Evolutionary conservation across 805 yeast genomes (phyloP).

Genomic region (Blastobotrys muscicola): DNA sequence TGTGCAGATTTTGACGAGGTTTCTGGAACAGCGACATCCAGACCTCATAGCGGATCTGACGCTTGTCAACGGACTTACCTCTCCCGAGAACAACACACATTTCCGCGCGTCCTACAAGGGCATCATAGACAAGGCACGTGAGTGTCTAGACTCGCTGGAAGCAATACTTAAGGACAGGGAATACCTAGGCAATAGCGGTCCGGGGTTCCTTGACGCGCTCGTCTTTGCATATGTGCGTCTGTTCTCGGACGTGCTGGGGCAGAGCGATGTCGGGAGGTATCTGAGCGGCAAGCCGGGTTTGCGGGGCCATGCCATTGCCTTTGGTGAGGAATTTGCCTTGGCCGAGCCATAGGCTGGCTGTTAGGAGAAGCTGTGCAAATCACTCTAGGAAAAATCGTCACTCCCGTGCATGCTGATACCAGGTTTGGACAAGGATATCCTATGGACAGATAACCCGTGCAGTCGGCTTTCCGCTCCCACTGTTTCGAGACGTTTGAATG

Average conservation of each 20-base stretch:
- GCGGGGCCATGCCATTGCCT: slow-evolving; percentile 2
- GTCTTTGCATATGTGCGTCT: slow-evolving; percentile 5
- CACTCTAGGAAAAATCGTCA: too few species aligned
- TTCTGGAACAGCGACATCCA: slow-evolving; percentile 11
- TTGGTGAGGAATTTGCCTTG: not conserved
- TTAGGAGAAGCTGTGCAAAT: not conserved
- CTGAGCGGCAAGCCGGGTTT: slow-evolving; percentile 12
- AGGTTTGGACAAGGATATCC: too few species aligned
- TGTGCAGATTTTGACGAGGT: slow-evolving; percentile 3
- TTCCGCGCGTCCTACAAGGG: not conserved
- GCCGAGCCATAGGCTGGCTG: not conserved
- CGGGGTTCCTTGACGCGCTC: not conserved
- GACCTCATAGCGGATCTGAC: slow-evolving; percentile 6
- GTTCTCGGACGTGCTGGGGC: slow-evolving; percentile 12
- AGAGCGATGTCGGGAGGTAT: slow-evolving; percentile 14
- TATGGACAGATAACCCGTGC: too few species aligned
- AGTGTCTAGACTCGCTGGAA: slow-evolving; percentile 7
- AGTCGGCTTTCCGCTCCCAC: too few species aligned
- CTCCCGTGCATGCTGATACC: too few species aligned
- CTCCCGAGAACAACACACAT: not conserved
- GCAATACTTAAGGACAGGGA: slow-evolving; percentile 3
- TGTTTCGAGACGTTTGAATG: too few species aligned
- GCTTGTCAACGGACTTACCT: not conserved
- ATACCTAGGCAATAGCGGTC: not conserved
- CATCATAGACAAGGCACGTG: slow-evolving; percentile 8